Percentiles rank a stretch among this genome's conserved stretches.
phyloP scores from a whole-genome alignment of 495 filamentous ascomycete species.

The Mytilinidion resinicola region DNA sequence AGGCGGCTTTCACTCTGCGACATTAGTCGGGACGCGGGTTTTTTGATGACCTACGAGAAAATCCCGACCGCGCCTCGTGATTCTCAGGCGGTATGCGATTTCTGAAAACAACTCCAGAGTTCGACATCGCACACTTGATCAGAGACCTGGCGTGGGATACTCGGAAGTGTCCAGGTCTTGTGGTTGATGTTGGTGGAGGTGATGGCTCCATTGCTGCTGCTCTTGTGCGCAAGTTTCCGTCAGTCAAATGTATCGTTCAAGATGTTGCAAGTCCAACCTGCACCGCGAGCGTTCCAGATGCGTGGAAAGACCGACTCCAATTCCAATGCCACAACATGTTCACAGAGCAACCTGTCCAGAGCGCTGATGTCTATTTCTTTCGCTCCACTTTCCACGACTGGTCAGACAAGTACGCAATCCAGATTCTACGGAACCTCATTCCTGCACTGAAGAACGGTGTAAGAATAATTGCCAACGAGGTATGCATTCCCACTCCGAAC shows the following conservation, averaged over 20 bases:
- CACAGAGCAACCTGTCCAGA: not conserved
- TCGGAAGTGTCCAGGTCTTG: not conserved
- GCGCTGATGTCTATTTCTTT: conserved; percentile 40
- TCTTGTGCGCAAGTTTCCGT: conserved; percentile 30
- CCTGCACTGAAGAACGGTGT: conserved; percentile 7
- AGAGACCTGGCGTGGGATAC: not conserved
- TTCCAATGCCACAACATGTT: not conserved
- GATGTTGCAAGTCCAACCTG: conserved; percentile 31
- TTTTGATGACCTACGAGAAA: not conserved
- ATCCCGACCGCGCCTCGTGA: not conserved
- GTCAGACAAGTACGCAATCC: conserved; percentile 23
- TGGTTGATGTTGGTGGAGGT: conserved; percentile 32
- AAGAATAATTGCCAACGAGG: not conserved
- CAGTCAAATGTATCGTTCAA: conserved; percentile 36
- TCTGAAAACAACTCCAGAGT: not conserved
- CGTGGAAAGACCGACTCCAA: not conserved
- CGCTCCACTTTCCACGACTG: conserved; percentile 45
- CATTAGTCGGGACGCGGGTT: not conserved
- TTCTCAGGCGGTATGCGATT: not conserved
- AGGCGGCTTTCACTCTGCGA: not conserved
- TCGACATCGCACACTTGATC: not conserved
- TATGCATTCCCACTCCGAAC: too few relatives aligned
- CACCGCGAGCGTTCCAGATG: not conserved
- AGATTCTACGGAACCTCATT: conserved; percentile 6
- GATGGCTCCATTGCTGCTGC: conserved; percentile 35